Conservation (phyloP, 306 rosid species). For the Medicago arabica region DNA sequence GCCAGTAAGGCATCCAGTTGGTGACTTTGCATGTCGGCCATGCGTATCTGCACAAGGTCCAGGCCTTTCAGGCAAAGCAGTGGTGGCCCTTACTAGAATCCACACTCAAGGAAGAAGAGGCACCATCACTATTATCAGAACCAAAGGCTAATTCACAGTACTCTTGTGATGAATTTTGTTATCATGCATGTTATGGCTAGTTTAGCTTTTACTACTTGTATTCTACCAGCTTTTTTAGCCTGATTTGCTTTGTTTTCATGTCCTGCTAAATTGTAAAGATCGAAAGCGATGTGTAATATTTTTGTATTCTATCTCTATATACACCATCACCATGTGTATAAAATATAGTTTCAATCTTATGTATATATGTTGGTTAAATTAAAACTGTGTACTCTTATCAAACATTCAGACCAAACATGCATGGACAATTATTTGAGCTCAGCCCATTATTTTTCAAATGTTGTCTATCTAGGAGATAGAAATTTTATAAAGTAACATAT, state of each 20-base stretch:
- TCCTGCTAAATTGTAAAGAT: slow-evolving; percentile 59
- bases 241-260: slow-evolving; percentile 51
- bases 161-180: background rate
- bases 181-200: background rate
- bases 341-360: slow-evolving; percentile 16
- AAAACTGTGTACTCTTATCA: slow-evolving; percentile 46
- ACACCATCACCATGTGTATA: slow-evolving; percentile 1
- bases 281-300: slow-evolving; percentile 32
- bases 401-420: slow-evolving; percentile 41
- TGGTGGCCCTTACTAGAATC: slow-evolving; percentile 89
- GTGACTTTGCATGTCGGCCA: slow-evolving; percentile 96
- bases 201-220: slow-evolving; percentile 30
- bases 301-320: slow-evolving; percentile 33
- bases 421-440: slow-evolving; percentile 40
- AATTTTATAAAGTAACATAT: background rate
- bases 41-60: slow-evolving; percentile 78
- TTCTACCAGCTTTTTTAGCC: slow-evolving; percentile 43
- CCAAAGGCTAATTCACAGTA: slow-evolving; percentile 59
- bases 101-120: slow-evolving; percentile 93
- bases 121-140: slow-evolving; percentile 94
- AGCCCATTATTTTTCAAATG: slow-evolving; percentile 17
- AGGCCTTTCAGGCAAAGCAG: slow-evolving; percentile 95
- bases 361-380: background rate
- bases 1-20: slow-evolving; percentile 93
- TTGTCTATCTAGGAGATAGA: background rate